Base-by-base conservation (phyloP, 1,284 basidiomycete genomes). In the Sanguinoderma infundibulare region DNA sequence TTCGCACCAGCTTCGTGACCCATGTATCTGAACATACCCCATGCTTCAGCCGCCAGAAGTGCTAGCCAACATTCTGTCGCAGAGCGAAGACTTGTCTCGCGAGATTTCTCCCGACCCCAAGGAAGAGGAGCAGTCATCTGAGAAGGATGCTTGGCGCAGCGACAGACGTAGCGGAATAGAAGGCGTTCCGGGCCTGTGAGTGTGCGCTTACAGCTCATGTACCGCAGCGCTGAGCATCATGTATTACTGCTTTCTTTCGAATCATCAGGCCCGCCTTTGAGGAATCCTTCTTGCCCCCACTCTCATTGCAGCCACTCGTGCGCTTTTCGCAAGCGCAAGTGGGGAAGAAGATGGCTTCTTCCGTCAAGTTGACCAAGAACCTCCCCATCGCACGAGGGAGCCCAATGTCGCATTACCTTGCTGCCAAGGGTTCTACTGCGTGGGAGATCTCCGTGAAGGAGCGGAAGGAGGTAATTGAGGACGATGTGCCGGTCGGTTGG, bases 381-480 rank as follows among this genome's bases (percentile, higher is more conserved):
- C 72, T 81, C 39, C 73, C 82, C 2, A 69, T 84, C 28, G 79
- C 85, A 5, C 80, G 80, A 24, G 72, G 70, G 39, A 89, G 90
- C 66, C 90, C 90, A 2, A 80, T 91, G 74, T 80, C 86, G 10
- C 78, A 84, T 59, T 86, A 89, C 67, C 70, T 89, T 40, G 78
- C 84, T 9, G 84, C 87, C 0, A 90, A 88, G 72, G 89, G 89
- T 1, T 88, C 87, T 4, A 82, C 83, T 17, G 84, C 89, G 32
- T 92, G 91, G 91, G 88, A 92, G 69, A 78, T 79, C 12, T 82
- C 87, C 14, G 76, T 91, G 1, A 90, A 86, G 72, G 78, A 82
- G 3, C 78, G 76, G 49, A 79, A 81, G 38, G 83, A 83, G 20
- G 63, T 78, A 36, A 64, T 75, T n/a, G 75, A 79, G 32, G 85